Conservation (phyloP, 129 eudicot genomes). For the Saposhnikovia divaricata region DNA sequence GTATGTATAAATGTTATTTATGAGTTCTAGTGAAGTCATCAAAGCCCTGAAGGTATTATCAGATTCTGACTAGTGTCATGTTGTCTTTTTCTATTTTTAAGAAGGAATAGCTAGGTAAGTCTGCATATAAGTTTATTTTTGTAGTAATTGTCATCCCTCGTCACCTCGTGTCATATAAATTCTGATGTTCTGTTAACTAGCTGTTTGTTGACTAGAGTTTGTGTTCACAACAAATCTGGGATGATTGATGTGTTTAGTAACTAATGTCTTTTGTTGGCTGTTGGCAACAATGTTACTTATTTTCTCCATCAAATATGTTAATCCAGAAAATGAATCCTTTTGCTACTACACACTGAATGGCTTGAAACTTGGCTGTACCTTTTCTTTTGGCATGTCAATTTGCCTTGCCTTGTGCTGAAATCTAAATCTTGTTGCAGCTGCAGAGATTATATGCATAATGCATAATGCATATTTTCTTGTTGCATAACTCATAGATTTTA, state of each 20-base stretch:
- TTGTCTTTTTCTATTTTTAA: not conserved
- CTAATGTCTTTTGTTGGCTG: not conserved
- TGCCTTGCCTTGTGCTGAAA: no score
- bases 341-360: not conserved
- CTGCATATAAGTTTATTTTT: not conserved
- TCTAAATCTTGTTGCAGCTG: not conserved
- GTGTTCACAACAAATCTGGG: not conserved
- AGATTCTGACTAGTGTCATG: not conserved
- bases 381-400: no score
- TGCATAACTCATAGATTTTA: no score
- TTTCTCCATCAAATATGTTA: not conserved
- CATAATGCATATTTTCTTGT: no score
- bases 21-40: no score
- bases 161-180: not conserved
- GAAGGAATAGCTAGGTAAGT: not conserved
- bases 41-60: not conserved
- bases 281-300: no score
- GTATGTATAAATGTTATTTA: no score
- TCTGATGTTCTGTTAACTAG: not conserved
- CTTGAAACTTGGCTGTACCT: not conserved
- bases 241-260: not conserved
- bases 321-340: not conserved
- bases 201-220: not conserved
- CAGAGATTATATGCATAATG: not conserved
- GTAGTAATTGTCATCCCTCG: not conserved